Conservation (phyloP, 257 asterid genomes). For the Echium plantagineum region DNA sequence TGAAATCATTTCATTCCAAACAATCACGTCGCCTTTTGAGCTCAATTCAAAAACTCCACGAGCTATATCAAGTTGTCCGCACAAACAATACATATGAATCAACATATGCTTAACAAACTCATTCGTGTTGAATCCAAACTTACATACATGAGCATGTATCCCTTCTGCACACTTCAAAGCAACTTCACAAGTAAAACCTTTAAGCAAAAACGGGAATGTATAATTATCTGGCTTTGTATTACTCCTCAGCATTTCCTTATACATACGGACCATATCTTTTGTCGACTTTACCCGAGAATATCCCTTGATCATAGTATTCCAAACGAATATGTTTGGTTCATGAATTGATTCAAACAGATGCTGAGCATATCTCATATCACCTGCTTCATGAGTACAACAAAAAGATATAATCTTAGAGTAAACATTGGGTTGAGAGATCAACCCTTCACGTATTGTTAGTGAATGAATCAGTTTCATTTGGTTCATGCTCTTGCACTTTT, state of each 20-base stretch:
- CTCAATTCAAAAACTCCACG: constrained; percentile 19
- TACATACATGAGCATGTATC: constrained; percentile 19
- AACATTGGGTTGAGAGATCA: neutral
- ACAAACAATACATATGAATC: constrained; percentile 16
- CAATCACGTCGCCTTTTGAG: constrained; percentile 11
- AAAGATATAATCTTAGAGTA: constrained; percentile 13
- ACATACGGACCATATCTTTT: constrained; percentile 10
- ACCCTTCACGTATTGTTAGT: constrained; percentile 7
- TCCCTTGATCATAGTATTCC: constrained; percentile 27
- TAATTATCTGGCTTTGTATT: constrained; percentile 17
- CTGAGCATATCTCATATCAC: constrained; percentile 18
- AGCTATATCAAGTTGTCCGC: constrained; percentile 17
- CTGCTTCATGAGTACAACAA: constrained; percentile 4
- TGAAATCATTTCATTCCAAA: constrained; percentile 24
- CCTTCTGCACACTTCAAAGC: constrained; percentile 10
- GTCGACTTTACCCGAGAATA: constrained; percentile 13
- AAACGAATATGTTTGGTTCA: constrained; percentile 17
- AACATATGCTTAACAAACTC: constrained; percentile 18
- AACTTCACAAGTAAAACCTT: constrained; percentile 15
- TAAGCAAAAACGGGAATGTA: constrained; percentile 24
- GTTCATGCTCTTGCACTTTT: constrained; percentile 12
- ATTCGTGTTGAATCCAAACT: constrained; percentile 21
- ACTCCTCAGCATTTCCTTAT: constrained; percentile 16
- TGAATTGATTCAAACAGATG: constrained; percentile 19
- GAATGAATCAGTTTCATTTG: constrained; percentile 17